A percentile compares a stretch with the other conserved stretches of the same genome.
Evolutionary conservation across 2,329 filamentous ascomycete genomes (phyloP).

Genomic region (Hypocreales sp.): DNA sequence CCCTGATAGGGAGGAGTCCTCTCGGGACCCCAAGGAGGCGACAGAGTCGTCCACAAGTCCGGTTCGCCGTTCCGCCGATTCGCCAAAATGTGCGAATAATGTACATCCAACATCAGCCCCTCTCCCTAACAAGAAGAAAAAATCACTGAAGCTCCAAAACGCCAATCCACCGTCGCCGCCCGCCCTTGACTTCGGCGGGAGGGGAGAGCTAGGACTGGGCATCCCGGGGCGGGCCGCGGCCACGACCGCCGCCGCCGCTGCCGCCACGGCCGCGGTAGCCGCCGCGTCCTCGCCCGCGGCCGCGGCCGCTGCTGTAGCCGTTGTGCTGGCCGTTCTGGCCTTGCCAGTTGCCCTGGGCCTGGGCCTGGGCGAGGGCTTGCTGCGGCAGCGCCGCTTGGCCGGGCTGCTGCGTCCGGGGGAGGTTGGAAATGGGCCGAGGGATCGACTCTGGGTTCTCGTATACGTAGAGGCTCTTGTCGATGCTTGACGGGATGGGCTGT

Average conservation of each 20-base stretch:
- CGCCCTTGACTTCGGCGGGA: conserved; percentile 8
- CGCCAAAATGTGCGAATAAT: conserved; percentile 23
- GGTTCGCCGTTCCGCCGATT: conserved; percentile 19
- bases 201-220: conserved; percentile 16
- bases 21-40: too few species aligned
- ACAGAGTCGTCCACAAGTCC: too few species aligned
- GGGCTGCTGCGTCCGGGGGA: conserved; percentile 17
- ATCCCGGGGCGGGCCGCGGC: conserved; percentile 20
- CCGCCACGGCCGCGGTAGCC: conserved; percentile 23
- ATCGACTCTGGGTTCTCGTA: conserved; percentile 95
- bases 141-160: conserved; percentile 3
- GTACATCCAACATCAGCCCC: conserved; percentile 15
- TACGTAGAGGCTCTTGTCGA: conserved; percentile 96
- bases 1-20: too few species aligned
- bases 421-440: conserved; percentile 57
- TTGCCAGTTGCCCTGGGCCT: conserved; percentile 25
- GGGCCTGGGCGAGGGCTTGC: conserved; percentile 6
- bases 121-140: conserved; percentile 5
- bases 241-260: conserved; percentile 16
- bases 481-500: conserved; percentile 81
- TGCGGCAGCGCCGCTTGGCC: conserved; percentile 12
- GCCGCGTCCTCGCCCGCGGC: conserved; percentile 21
- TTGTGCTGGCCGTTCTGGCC: conserved; percentile 22
- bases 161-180: conserved; percentile 7
- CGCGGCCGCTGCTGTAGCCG: conserved; percentile 13